Conservation (phyloP, 208 protist species). For the Crithidia fasciculata region DNA sequence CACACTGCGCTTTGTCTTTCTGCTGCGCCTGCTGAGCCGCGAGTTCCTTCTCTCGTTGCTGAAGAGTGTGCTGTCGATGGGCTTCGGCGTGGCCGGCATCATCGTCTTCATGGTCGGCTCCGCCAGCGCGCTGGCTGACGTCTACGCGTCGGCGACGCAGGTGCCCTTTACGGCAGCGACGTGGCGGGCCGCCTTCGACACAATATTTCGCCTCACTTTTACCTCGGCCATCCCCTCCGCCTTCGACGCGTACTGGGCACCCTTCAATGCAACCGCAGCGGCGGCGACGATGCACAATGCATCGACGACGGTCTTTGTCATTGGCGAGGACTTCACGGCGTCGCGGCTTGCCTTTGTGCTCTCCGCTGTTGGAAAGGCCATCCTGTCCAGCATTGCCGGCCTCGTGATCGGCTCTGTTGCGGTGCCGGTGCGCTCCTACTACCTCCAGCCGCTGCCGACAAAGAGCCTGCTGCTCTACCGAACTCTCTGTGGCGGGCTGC, state of each 20-base stretch:
- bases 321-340: conserved; percentile 28
- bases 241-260: conserved; percentile 44
- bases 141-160: conserved; percentile 28
- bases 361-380: conserved; percentile 50
- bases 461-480: conserved; percentile 60
- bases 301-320: conserved; percentile 10
- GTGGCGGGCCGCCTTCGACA: conserved; percentile 56
- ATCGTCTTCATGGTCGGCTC: conserved; percentile 63
- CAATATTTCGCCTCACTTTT: conserved; percentile 59
- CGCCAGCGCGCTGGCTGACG: conserved; percentile 61
- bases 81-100: conserved; percentile 36
- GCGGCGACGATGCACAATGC: conserved; percentile 35
- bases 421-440: conserved; percentile 56
- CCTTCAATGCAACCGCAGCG: conserved; percentile 45
- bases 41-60: conserved; percentile 59
- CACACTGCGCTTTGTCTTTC: conserved; percentile 63
- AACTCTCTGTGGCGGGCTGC: conserved; percentile 59
- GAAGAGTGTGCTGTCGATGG: conserved; percentile 28
- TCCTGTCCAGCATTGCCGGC: conserved; percentile 51
- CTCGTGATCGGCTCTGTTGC: conserved; percentile 52
- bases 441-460: conserved; percentile 50
- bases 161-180: conserved; percentile 24
- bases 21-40: conserved; percentile 65
- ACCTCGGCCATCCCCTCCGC: conserved; percentile 45
- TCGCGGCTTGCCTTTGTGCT: conserved; percentile 56